Conservation (phyloP, 106 monocot genomes). For the Phalaenopsis equestris region DNA sequence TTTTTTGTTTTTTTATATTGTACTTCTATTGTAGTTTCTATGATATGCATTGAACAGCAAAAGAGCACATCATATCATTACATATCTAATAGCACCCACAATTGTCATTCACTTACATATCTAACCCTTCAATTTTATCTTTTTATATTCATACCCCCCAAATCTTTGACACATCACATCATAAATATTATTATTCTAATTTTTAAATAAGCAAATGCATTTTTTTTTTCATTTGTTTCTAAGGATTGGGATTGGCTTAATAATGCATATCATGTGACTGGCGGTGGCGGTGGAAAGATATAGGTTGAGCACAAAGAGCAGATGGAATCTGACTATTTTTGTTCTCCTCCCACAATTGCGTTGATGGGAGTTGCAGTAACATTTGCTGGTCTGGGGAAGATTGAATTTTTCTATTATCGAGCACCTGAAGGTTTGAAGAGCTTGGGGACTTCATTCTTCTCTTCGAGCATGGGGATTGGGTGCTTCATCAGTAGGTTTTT, state of each 20-base stretch:
- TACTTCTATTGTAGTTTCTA: too few species aligned
- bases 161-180: too few species aligned
- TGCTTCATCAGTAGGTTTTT: conserved; percentile 42
- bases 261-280: conserved; percentile 15
- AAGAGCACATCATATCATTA: too few species aligned
- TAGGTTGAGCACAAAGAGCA: background rate
- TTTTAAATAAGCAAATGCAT: too few species aligned
- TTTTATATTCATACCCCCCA: too few species aligned
- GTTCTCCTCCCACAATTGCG: conserved; percentile 12
- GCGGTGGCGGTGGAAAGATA: conserved; percentile 12
- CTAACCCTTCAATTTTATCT: too few species aligned
- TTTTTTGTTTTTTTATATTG: too few species aligned
- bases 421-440: conserved; percentile 58
- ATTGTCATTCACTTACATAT: too few species aligned
- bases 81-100: too few species aligned
- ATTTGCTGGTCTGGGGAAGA: conserved; percentile 18
- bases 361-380: conserved; percentile 17
- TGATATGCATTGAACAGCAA: too few species aligned
- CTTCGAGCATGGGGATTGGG: conserved; percentile 28
- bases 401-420: conserved; percentile 48
- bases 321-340: conserved; percentile 6
- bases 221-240: conserved; percentile 22
- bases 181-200: too few species aligned
- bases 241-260: conserved; percentile 18
- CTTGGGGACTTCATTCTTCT: conserved; percentile 37